Percentiles rank a stretch among this genome's conserved stretches.
phyloP scores from a whole-genome alignment of 257 asterid species.

The Lycium ferocissimum region DNA sequence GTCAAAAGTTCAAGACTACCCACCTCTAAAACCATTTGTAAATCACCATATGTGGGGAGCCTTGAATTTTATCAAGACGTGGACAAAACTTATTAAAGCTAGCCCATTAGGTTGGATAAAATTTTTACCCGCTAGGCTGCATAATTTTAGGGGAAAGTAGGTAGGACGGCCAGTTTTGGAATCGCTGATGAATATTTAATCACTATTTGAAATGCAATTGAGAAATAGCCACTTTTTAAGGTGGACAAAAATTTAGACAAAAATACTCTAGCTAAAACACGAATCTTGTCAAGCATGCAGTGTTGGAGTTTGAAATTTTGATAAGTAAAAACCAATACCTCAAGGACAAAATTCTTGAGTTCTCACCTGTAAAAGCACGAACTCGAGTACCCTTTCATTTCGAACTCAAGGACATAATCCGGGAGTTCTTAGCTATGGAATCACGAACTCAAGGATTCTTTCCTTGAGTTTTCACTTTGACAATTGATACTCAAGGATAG shows the following conservation, averaged over 20 bases:
- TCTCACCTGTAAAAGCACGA: no score
- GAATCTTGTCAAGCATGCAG: neutral
- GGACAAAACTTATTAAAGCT: no score
- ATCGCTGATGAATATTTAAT: neutral
- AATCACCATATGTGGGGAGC: neutral
- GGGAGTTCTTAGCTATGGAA: no score
- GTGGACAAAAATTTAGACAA: no score
- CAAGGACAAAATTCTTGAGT: no score
- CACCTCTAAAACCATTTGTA: neutral
- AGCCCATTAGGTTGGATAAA: neutral
- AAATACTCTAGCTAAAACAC: neutral
- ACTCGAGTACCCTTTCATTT: no score
- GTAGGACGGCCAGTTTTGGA: neutral
- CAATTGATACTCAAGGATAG: no score
- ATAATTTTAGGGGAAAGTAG: neutral
- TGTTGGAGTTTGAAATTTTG: neutral
- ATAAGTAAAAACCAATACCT: no score
- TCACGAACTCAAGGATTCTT: no score
- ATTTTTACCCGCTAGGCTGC: neutral
- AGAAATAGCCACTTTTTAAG: neutral
- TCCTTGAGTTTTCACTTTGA: no score
- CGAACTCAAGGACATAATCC: no score
- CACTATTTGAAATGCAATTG: neutral
- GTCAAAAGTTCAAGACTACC: neutral
- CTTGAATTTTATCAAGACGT: neutral